A percentile compares a stretch with the other conserved stretches of the same genome.
These are phyloP conservation scores for Canna indica DNA, from an alignment of 176 grass and related monocot genomes.

Conservation along the genomic window DNA sequence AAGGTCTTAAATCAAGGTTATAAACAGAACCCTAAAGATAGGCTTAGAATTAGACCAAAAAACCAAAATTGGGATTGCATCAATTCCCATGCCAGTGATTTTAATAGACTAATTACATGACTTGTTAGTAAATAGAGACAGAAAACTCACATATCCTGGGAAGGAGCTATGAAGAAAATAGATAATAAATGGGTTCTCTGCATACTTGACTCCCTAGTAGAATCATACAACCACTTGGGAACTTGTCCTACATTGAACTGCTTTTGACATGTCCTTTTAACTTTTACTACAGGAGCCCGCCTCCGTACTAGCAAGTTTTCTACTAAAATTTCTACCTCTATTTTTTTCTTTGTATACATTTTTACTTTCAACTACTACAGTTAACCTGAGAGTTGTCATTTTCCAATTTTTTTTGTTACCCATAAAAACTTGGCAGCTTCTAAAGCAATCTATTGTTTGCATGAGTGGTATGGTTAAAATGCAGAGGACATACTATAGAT, in stretches of 20 bases:
- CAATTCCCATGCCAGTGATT: too few relatives aligned
- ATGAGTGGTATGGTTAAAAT: background rate
- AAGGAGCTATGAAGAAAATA: background rate
- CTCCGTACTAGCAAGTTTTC: background rate
- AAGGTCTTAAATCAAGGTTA: too few relatives aligned
- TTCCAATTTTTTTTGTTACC: too few relatives aligned
- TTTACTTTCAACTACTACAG: background rate
- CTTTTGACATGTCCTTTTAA: background rate
- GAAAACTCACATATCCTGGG: background rate
- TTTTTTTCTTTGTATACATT: background rate
- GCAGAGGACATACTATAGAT: background rate
- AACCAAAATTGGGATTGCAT: too few relatives aligned
- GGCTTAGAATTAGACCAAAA: too few relatives aligned
- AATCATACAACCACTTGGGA: background rate
- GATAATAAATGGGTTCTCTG: background rate
- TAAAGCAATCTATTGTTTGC: background rate
- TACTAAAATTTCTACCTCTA: background rate
- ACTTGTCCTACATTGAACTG: background rate
- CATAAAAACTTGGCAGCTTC: background rate
- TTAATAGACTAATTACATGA: too few relatives aligned
- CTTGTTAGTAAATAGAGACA: background rate
- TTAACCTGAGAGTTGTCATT: background rate
- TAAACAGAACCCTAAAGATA: too few relatives aligned
- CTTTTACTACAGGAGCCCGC: background rate
- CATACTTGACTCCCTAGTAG: background rate